phyloP scores from a whole-genome alignment of 177 flowering plant species.

The Vitis hybrid region DNA sequence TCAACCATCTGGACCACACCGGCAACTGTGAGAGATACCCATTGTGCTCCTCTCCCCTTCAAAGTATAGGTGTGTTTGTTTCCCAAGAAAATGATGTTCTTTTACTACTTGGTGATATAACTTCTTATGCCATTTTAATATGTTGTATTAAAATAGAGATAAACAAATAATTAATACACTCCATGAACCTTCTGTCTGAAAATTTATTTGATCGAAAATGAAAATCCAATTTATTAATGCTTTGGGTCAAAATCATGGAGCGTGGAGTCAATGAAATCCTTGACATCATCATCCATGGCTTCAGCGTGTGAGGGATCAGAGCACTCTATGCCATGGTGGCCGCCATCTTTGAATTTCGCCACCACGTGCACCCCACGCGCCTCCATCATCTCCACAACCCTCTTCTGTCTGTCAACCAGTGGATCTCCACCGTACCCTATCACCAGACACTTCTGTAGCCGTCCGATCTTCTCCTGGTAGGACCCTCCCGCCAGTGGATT shows the following conservation, averaged over 20 bases:
- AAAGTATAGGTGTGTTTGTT: too few species aligned
- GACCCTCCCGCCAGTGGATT: constrained; percentile 27
- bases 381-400: constrained; percentile 47
- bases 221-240: too few species aligned
- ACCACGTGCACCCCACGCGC: constrained; percentile 46
- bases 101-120: accelerated
- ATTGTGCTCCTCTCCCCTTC: too few species aligned
- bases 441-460: constrained; percentile 46
- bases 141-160: too few species aligned
- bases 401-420: constrained; percentile 52
- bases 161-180: too few species aligned
- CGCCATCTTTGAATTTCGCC: constrained; percentile 35
- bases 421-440: constrained; percentile 59
- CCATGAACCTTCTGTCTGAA: too few species aligned
- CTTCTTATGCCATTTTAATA: too few species aligned
- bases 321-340: constrained; percentile 50
- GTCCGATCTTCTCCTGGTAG: constrained; percentile 22
- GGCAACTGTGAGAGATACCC: too few species aligned
- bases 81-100: too few species aligned
- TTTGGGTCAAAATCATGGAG: neutral
- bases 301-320: constrained; percentile 35
- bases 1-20: too few species aligned
- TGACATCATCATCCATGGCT: constrained; percentile 25
- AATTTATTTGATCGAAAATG: too few species aligned
- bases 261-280: constrained; percentile 26